Evolutionary conservation across 1,284 basidiomycete species (phyloP), one percentile per base, ranked within the genome.

Genomic region (Coniferiporia sulphurascens): DNA sequence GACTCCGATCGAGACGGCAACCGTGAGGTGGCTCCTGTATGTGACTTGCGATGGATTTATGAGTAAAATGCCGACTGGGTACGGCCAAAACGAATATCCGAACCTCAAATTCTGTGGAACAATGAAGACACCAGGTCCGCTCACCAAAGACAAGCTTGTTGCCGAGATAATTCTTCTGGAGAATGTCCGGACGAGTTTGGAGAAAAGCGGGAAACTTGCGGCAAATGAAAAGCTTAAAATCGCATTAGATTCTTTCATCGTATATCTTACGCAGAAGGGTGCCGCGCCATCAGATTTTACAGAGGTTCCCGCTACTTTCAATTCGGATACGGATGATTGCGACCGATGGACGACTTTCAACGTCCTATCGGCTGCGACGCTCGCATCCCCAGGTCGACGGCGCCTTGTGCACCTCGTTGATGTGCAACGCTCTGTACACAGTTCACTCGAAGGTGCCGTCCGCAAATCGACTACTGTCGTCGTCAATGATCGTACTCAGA

Each of bases 1-100:
- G 58, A 82, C 80, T 0, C 74, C 80, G 0, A 63, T 79, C 4
- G 84, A 85, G 59, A 74, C 76, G 43, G 73, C 74, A 2, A 53
- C 57, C 9, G 66, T 64, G 21, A 50, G 65, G 10, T 64, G 61
- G 51, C 65, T 74, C 19, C 58, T 60, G 1, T 10, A 32, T n/a
- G 32, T 48, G 38, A 62, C 64, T 4, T 54, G 56, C 10, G 35
- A 35, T 19, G 35, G n/a, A 13, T n/a, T 13, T 15, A 35, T 38
- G 2, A 3, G 10, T 2, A 36, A 43, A 7, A 35, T 46, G 2
- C 41, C 17, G 36, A 17, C 27, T 36, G 32, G 15, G 17, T 27
- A 9, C n/a, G 53, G 41, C n/a, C n/a, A 13, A 3, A 43, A 43
- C n/a, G 3, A n/a, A 13, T 7, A 43, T n/a, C 12, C 41, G 41